Evolutionary conservation across 2,329 filamentous ascomycete genomes (phyloP).

Genomic region (Lecanicillium sp.): DNA sequence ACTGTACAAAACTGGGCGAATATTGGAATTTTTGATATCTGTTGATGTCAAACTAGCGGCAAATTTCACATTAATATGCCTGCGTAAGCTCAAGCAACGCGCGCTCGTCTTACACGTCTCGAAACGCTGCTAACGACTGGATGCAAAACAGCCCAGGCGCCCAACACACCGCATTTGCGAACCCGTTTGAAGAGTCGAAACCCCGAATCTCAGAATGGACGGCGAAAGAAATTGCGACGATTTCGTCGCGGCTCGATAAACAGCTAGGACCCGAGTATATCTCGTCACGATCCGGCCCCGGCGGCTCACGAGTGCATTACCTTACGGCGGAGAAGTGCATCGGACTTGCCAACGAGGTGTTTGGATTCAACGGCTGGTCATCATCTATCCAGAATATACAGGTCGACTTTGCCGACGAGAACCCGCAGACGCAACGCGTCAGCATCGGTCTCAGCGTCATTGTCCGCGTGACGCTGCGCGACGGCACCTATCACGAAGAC

Average conservation of each 20-base stretch:
- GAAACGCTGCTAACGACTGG: slow-evolving; percentile 11
- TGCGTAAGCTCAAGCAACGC: slow-evolving; percentile 27
- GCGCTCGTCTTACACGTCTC: slow-evolving; percentile 6
- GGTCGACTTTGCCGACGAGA: slow-evolving; percentile 92
- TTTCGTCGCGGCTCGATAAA: slow-evolving; percentile 81
- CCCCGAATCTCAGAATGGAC: slow-evolving; percentile 73
- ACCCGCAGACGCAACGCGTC: slow-evolving; percentile 67
- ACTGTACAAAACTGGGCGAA: too few relatives aligned
- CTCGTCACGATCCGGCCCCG: slow-evolving; percentile 74
- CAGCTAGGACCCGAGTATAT: slow-evolving; percentile 96
- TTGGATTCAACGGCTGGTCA: slow-evolving; percentile 97
- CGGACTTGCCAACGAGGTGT: slow-evolving; percentile 86
- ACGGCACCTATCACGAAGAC: slow-evolving; percentile 97
- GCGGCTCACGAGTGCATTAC: slow-evolving; percentile 84
- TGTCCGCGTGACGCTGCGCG: slow-evolving; percentile 79
- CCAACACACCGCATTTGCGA: slow-evolving; percentile 52
- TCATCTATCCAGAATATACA: slow-evolving; percentile 92
- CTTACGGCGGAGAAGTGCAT: slow-evolving; percentile 96
- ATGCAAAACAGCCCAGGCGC: slow-evolving; percentile 52
- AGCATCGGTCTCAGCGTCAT: slow-evolving; percentile 84
- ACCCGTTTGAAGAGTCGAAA: slow-evolving; percentile 72
- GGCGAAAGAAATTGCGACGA: slow-evolving; percentile 79
- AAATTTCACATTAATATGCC: slow-evolving; percentile 26
- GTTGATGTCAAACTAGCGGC: too few relatives aligned
- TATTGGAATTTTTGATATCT: too few relatives aligned